Percentiles rank a stretch among this genome's conserved stretches.
Evolutionary conservation across 768 basidiomycete species (phyloP).

Genomic region (Phanerochaete carnosa): DNA sequence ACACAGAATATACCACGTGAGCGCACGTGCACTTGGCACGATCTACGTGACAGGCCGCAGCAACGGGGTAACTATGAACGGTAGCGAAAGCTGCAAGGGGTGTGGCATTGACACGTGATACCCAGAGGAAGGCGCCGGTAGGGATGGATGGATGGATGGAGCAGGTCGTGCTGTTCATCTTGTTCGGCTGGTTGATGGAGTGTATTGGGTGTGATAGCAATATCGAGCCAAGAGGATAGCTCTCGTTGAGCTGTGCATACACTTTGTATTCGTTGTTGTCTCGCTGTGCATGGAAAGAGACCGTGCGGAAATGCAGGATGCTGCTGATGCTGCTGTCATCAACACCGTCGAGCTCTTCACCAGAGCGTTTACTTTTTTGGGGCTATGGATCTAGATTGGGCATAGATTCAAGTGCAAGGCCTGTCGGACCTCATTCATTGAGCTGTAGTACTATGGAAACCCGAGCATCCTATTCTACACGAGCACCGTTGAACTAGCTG

Average conservation of each 20-base stretch:
- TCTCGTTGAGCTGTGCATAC: constrained; percentile 73
- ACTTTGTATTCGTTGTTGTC: too few species aligned
- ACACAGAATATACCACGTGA: constrained; percentile 69
- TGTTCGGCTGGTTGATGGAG: constrained; percentile 38
- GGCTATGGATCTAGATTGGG: constrained; percentile 33
- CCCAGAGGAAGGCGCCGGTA: too few species aligned
- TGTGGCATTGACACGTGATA: neutral
- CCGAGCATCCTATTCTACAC: too few species aligned
- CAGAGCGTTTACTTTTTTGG: constrained; percentile 28
- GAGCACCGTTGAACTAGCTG: too few species aligned
- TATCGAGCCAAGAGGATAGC: constrained; percentile 59
- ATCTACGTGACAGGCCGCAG: constrained; percentile 60
- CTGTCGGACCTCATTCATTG: too few species aligned
- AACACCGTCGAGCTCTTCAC: constrained; percentile 36
- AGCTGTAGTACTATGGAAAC: too few species aligned
- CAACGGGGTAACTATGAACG: neutral
- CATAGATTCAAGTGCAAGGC: constrained; percentile 73
- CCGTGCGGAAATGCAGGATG: constrained; percentile 38
- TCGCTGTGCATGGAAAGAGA: too few species aligned
- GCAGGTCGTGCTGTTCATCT: constrained; percentile 41
- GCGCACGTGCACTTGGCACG: constrained; percentile 39
- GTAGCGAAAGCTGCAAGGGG: neutral
- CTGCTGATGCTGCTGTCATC: constrained; percentile 56
- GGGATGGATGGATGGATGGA: constrained; percentile 36
- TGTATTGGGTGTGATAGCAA: constrained; percentile 34